A percentile compares a stretch with the other conserved stretches of the same genome.
Conservation (phyloP, 1,284 basidiomycete genomes). For the Cutaneotrichosporon arboriforme region DNA sequence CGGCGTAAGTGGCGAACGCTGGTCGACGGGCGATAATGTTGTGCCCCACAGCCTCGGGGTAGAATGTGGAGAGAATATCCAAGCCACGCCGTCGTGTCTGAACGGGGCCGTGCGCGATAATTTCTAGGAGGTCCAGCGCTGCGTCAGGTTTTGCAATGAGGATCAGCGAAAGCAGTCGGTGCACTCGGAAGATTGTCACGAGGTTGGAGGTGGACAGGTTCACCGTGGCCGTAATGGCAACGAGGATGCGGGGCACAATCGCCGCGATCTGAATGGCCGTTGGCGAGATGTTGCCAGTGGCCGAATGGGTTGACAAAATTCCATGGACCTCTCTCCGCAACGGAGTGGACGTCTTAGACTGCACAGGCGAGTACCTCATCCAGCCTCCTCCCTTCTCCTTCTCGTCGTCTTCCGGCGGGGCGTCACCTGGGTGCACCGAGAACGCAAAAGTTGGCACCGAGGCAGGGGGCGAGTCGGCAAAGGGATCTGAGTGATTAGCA, state of each 20-base stretch:
- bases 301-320: conserved; percentile 23
- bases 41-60: conserved; percentile 65
- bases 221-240: conserved; percentile 28
- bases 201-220: conserved; percentile 24
- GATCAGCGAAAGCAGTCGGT: conserved; percentile 58
- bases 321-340: conserved; percentile 19
- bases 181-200: conserved; percentile 54
- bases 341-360: conserved; percentile 12
- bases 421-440: conserved; percentile 11
- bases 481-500: conserved; percentile 12
- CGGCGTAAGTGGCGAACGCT: conserved; percentile 26
- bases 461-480: conserved; percentile 1
- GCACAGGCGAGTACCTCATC: conserved; percentile 23
- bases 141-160: conserved; percentile 60
- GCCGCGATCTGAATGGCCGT: conserved; percentile 21
- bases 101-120: conserved; percentile 61
- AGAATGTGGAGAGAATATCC: conserved; percentile 57
- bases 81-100: conserved; percentile 52
- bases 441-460: conserved; percentile 19
- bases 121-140: conserved; percentile 63
- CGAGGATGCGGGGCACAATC: conserved; percentile 28
- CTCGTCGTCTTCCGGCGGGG: background rate
- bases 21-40: conserved; percentile 42
- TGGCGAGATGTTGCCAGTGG: conserved; percentile 6
- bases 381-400: conserved; percentile 20